Evolutionary conservation across 169 alveolate species (phyloP).

Genomic region (Sarcocystis neurona): DNA sequence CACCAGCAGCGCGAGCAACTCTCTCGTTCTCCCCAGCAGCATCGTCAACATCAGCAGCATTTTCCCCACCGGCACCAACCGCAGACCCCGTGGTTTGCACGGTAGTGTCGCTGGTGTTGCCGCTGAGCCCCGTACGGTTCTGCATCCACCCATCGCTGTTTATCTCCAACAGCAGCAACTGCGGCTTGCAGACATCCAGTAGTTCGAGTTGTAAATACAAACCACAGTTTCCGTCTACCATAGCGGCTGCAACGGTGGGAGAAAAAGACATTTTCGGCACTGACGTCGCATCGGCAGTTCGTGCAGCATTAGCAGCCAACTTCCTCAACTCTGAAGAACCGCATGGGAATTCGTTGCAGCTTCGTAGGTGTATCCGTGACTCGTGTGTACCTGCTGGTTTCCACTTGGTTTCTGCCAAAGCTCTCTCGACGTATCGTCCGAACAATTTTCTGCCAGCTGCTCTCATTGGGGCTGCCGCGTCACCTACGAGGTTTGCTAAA

Average conservation of each 20-base stretch:
- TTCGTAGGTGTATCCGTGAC: background rate
- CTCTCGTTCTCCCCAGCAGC: background rate
- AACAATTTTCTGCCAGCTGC: background rate
- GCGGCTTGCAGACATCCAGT: background rate
- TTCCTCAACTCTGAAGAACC: background rate
- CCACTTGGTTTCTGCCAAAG: background rate
- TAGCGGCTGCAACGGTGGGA: background rate
- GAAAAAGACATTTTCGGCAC: too few species aligned
- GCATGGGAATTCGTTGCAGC: slow-evolving; percentile 14
- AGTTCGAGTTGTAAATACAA: background rate
- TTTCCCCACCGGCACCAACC: background rate
- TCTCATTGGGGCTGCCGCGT: too few species aligned
- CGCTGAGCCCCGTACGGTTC: background rate
- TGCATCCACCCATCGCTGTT: background rate
- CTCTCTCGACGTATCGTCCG: background rate
- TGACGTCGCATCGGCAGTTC: background rate
- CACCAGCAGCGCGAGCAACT: background rate
- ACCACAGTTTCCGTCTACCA: slow-evolving; percentile 29
- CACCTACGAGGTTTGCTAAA: too few species aligned
- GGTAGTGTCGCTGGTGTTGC: background rate
- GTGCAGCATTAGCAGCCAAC: background rate
- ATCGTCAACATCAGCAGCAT: background rate
- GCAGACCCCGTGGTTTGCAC: too few species aligned
- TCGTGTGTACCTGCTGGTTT: background rate
- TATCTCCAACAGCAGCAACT: background rate